Base-by-base conservation (phyloP, 2,329 filamentous ascomycete species). In the Epicoccum sorghinum region DNA sequence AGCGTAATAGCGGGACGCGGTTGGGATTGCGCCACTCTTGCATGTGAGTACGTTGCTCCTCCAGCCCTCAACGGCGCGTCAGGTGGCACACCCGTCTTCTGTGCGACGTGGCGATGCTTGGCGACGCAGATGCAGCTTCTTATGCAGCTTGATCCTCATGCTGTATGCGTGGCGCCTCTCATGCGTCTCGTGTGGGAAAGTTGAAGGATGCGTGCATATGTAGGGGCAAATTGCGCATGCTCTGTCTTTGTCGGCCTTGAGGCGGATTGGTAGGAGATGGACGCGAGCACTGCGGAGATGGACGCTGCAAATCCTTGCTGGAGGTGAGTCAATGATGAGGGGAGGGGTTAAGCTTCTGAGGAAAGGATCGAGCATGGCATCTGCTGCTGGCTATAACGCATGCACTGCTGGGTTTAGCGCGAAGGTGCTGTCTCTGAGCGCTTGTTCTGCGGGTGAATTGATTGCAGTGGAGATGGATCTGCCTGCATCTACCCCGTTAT, bases 1-100 rank as follows among this genome's bases (percentile, higher is more conserved):
- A 18, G 18, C 18, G 18, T 18, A 18, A 18, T 18, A 18, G 18
- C 18, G 18, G 18, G 18, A 18, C 18, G 18, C 18, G 18, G 18
- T 18, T 25, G 50, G 32, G 42, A 38, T 53, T 53, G 50, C 50
- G 43, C 50, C 38, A 53, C 43, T n/a, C 25, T 38, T 43, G 50
- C 50, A 38, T 53, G 27, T 18, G 18, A 18, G 18, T 18, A 18
- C 18, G 18, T 18, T 18, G 18, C 18, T 18, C 18, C 23, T 22
- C 12, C 4, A 10, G 22, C 23, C 27, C 41, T 35, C 36, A 30
- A 36, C 24, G 36, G 29, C 18, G n/a, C 7, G 6, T 8, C 27
- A 29, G 30, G 35, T 37, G 30, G 37, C 49, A 24, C 18, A n/a
- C n/a, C 7, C 27, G 14, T 10, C 22, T 18, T 12, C 43, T 35